Conservation (phyloP, 2,329 filamentous ascomycete species). For the Chaetothyriales sp. region DNA sequence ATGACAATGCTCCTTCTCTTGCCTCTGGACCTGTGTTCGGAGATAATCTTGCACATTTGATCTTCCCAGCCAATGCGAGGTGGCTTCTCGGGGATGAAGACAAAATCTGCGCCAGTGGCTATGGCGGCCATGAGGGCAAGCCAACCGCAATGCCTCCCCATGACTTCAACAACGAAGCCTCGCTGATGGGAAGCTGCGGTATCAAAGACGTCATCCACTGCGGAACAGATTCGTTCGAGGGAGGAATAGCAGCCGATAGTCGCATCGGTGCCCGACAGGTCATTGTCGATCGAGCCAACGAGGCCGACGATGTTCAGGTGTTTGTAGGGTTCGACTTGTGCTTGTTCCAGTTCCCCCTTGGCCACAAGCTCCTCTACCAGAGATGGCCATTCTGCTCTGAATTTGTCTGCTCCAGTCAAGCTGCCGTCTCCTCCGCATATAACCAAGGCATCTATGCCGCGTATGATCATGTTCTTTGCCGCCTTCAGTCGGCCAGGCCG, state of each 20-base stretch:
- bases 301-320: slow-evolving; percentile 92
- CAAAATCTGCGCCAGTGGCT: slow-evolving; percentile 85
- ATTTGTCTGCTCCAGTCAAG: slow-evolving; percentile 86
- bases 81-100: slow-evolving; percentile 93
- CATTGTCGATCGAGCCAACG: slow-evolving; percentile 96
- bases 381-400: slow-evolving; percentile 82
- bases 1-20: slow-evolving; percentile 98
- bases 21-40: slow-evolving; percentile 67
- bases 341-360: slow-evolving; percentile 53
- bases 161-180: slow-evolving; percentile 95
- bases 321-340: slow-evolving; percentile 62
- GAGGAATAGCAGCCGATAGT: slow-evolving; percentile 97
- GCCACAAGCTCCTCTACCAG: slow-evolving; percentile 73
- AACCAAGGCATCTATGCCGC: slow-evolving; percentile 88
- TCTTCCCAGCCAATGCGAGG: slow-evolving; percentile 76
- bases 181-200: slow-evolving; percentile 91
- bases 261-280: slow-evolving; percentile 90
- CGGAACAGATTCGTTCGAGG: slow-evolving; percentile 81
- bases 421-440: slow-evolving; percentile 96
- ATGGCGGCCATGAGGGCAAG: slow-evolving; percentile 92
- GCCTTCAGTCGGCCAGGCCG: slow-evolving; percentile 68
- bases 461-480: slow-evolving; percentile 85
- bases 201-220: slow-evolving; percentile 85
- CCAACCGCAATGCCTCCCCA: slow-evolving; percentile 97
- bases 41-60: slow-evolving; percentile 70